Conservation (phyloP, 192 early-diverging fungal species). For the Gaertneriomyces sp. region DNA sequence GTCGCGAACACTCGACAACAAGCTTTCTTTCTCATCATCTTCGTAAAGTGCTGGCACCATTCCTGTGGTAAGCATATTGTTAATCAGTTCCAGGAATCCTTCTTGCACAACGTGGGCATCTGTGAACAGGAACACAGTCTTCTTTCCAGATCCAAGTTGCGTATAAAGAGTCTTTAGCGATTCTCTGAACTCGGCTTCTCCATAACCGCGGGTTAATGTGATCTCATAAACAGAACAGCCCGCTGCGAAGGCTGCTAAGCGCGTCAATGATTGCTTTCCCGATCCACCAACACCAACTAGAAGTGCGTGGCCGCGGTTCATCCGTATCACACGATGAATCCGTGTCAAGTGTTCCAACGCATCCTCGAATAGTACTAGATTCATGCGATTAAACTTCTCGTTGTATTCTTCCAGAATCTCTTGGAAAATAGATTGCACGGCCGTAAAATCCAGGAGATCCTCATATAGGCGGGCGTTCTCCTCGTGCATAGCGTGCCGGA, state of each 20-base stretch:
- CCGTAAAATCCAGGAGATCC: conserved; percentile 58
- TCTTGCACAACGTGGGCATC: conserved; percentile 63
- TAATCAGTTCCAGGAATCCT: conserved; percentile 60
- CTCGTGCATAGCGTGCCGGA: conserved; percentile 57
- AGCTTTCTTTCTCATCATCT: conserved; percentile 58
- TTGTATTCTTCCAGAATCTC: conserved; percentile 63
- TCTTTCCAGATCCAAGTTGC: conserved; percentile 45
- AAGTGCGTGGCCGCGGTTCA: conserved; percentile 56
- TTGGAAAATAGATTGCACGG: conserved; percentile 56
- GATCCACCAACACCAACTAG: conserved; percentile 62
- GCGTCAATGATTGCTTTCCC: conserved; percentile 57
- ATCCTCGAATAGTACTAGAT: conserved; percentile 61
- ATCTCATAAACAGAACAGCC: conserved; percentile 59
- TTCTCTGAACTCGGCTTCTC: conserved; percentile 57
- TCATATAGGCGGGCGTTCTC: conserved; percentile 56
- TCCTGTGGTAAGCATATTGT: conserved; percentile 63
- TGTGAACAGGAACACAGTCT: conserved; percentile 60
- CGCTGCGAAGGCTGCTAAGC: conserved; percentile 53
- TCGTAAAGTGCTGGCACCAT: conserved; percentile 60
- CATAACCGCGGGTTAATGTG: conserved; percentile 54
- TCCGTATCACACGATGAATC: conserved; percentile 52
- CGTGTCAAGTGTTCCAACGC: conserved; percentile 57
- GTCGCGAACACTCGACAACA: conserved; percentile 47
- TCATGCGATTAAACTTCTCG: conserved; percentile 59
- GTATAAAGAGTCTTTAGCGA: conserved; percentile 50